Conservation (phyloP, 75 land plant species). For the Pseudotsuga menziesii region DNA sequence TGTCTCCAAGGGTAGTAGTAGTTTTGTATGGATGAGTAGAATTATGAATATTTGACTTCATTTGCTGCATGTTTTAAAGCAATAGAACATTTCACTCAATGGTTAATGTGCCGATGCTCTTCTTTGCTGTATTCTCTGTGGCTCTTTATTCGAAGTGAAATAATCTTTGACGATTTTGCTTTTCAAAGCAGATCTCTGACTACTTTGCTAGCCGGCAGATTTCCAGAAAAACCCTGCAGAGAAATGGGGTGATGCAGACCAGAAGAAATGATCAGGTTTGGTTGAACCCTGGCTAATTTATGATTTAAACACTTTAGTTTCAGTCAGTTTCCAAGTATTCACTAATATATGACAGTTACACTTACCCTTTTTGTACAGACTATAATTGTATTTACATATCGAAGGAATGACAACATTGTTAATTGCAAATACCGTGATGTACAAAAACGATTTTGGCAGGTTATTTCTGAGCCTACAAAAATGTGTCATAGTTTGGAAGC, state of each 20-base stretch:
- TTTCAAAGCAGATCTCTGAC: conserved; percentile 30
- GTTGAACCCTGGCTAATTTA: background rate
- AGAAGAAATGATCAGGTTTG: conserved; percentile 23
- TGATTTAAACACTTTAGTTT: background rate
- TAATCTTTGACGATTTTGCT: too few relatives aligned
- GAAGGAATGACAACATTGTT: conserved; percentile 48
- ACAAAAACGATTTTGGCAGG: conserved; percentile 86
- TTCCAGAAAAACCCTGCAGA: conserved; percentile 47
- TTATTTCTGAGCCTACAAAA: conserved; percentile 5
- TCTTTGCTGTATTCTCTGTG: too few relatives aligned
- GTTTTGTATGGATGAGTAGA: too few relatives aligned
- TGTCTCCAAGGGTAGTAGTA: too few relatives aligned
- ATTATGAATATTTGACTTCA: too few relatives aligned
- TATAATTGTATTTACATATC: conserved; percentile 77
- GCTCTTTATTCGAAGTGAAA: too few relatives aligned
- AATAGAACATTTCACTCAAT: too few relatives aligned
- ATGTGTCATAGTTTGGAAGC: background rate
- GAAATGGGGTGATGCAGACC: conserved; percentile 65
- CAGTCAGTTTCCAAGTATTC: background rate
- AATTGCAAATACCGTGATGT: conserved; percentile 80
- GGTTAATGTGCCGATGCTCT: too few relatives aligned
- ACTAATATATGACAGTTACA: background rate
- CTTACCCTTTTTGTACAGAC: conserved; percentile 28
- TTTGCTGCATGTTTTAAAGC: too few relatives aligned
- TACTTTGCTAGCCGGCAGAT: conserved; percentile 55